These are phyloP conservation scores for Chlamydomonas reinhardtii DNA, from an alignment of 163 green algal genomes.

Conservation along the genomic window DNA sequence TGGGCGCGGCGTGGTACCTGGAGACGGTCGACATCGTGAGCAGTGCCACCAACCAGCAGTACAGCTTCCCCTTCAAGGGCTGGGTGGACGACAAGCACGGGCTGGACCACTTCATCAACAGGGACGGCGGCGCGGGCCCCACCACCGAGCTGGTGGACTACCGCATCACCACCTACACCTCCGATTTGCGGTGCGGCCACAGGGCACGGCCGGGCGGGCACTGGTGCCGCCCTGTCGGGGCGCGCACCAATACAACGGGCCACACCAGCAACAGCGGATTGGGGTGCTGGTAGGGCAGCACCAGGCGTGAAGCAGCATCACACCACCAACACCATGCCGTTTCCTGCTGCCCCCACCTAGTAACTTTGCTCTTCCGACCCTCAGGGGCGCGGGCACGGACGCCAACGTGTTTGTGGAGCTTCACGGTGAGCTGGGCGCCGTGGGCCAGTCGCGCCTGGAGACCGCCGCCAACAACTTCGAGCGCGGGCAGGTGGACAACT, in stretches of 20 bases:
- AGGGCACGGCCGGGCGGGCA: not conserved
- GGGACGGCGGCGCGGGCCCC: slow-evolving; percentile 46
- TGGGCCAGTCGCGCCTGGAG: slow-evolving; percentile 51
- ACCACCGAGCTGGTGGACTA: slow-evolving; percentile 57
- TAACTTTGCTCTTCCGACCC: too few species aligned
- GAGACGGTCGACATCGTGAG: slow-evolving; percentile 57
- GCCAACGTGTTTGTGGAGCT: slow-evolving; percentile 66
- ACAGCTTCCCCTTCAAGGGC: slow-evolving; percentile 59
- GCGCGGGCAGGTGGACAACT: slow-evolving; percentile 58
- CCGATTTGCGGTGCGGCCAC: slow-evolving; percentile 53
- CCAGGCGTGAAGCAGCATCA: too few species aligned
- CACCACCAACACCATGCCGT: too few species aligned
- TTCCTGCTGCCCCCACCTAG: too few species aligned
- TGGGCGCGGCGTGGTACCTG: slow-evolving; percentile 66
- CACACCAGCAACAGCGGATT: too few species aligned
- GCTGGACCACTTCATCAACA: slow-evolving; percentile 58
- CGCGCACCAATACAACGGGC: too few species aligned
- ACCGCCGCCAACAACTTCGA: slow-evolving; percentile 37
- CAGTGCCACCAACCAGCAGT: slow-evolving; percentile 53
- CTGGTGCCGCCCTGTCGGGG: too few species aligned
- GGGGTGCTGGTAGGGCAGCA: too few species aligned
- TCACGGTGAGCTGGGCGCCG: slow-evolving; percentile 53
- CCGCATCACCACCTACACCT: slow-evolving; percentile 61
- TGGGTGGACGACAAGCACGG: slow-evolving; percentile 65
- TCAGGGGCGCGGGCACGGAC: slow-evolving; percentile 72